Conservation (phyloP, 768 basidiomycete species). For the Suillus fuscotomentosus region DNA sequence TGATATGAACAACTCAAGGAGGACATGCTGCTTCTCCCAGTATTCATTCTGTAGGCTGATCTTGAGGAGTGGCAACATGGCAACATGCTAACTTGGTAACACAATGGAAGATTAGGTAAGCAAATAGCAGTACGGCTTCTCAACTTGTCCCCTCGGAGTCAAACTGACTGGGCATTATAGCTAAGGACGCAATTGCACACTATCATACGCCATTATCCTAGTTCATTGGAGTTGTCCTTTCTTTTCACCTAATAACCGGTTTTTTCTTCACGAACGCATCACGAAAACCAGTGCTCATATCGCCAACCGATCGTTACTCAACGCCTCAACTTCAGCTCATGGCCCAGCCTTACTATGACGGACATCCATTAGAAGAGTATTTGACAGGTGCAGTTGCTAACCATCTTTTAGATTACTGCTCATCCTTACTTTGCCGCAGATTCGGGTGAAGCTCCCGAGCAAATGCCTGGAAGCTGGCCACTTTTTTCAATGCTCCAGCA, state of each 20-base stretch:
- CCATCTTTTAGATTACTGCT: not conserved
- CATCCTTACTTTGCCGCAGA: constrained; percentile 37
- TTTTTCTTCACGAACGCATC: constrained; percentile 17
- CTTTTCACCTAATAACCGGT: constrained; percentile 26
- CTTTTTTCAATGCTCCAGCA: constrained; percentile 29
- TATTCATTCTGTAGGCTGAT: not conserved
- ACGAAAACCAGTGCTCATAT: constrained; percentile 20
- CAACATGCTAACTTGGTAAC: not conserved
- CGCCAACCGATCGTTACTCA: constrained; percentile 4
- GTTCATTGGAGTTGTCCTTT: constrained; percentile 9
- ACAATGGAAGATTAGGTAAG: not conserved
- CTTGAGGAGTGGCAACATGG: not conserved
- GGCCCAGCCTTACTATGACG: constrained; percentile 78
- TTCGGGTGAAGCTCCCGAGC: constrained; percentile 53
- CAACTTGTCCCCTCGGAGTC: not conserved
- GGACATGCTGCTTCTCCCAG: not conserved
- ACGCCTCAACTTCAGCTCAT: constrained; percentile 33
- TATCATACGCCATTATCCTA: not conserved
- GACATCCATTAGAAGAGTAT: constrained; percentile 75
- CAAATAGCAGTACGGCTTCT: not conserved
- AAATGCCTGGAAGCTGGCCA: constrained; percentile 54
- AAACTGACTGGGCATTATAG: not conserved
- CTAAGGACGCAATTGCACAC: not conserved
- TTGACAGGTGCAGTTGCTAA: constrained; percentile 48
- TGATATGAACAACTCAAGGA: not conserved